Evolutionary conservation across 2,329 filamentous ascomycete species (phyloP), one percentile per base, ranked within the genome.

Genomic region (Ascochyta rabiei): DNA sequence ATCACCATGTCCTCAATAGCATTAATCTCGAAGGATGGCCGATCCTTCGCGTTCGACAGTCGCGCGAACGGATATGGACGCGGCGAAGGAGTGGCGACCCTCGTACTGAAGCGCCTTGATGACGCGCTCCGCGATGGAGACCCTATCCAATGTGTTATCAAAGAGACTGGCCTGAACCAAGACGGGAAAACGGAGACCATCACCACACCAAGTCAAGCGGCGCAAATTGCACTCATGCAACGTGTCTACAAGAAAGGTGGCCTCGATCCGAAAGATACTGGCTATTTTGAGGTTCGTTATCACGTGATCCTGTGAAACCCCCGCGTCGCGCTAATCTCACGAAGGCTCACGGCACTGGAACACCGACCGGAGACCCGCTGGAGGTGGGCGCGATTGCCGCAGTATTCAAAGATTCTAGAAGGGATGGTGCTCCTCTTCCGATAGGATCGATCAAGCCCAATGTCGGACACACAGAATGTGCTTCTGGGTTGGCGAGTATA

Each of bases 291-390:
- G 28, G 28, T 30, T 3, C 3, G 10, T 30, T 23, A 23, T 23
- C 21, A 23, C 21, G 21, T 23, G 21, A 23, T 23, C 1, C 2
- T 2, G 6, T 23, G 21, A 2, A 23, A 23, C 1, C 21, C 21
- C 21, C 21, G 21, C 1, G 6, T 23, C 21, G 4, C 21, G 21
- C 28, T 30, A 30, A 30, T 3, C 28, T 30, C 12, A 30, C 2
- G 1, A 10, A 30, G 28, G 28, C 28, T 10, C 74, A 78, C 52
- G 84, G 84, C 9, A 86, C 84, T 0, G 84, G 84, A 4, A 86
- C 84, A 2, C 77, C 79, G 31, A 82, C 80, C 6, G 69, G 65
- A 21, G 69, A 72, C 33, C 63, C 67, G 1, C 47, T 65, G 3
- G 69, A 72, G 34, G 55, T 62, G 1, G 28, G 34, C 13, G 64